Conservation (phyloP, 805 yeast genomes). For the Nakazawaea siamensis region DNA sequence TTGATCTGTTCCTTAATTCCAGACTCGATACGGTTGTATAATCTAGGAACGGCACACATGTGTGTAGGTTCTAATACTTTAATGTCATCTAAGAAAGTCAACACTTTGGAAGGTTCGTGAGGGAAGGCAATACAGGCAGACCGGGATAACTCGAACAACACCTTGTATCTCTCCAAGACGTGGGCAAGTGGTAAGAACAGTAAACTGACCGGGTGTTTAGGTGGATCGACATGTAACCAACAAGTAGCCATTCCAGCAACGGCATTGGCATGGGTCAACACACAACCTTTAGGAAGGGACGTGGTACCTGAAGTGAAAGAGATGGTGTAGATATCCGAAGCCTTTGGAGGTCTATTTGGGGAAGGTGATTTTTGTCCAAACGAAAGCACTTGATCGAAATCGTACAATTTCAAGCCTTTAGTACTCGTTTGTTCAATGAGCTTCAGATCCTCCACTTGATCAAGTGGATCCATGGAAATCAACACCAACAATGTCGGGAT, state of each 20-base stretch:
- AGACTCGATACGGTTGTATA: slow-evolving; percentile 54
- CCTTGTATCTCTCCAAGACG: slow-evolving; percentile 39
- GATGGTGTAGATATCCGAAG: slow-evolving; percentile 48
- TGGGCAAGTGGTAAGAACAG: slow-evolving; percentile 54
- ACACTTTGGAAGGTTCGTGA: slow-evolving; percentile 27
- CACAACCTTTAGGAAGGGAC: slow-evolving; percentile 70
- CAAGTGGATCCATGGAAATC: slow-evolving; percentile 46
- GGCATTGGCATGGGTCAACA: slow-evolving; percentile 41
- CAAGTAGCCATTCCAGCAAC: slow-evolving; percentile 35
- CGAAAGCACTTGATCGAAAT: slow-evolving; percentile 23
- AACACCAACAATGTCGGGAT: slow-evolving; percentile 33
- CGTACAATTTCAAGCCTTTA: slow-evolving; percentile 12
- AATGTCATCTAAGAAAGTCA: slow-evolving; percentile 49
- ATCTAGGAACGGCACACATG: slow-evolving; percentile 58
- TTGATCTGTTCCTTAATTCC: slow-evolving; percentile 43
- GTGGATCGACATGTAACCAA: slow-evolving; percentile 22
- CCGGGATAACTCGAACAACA: slow-evolving; percentile 3
- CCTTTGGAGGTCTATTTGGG: slow-evolving; percentile 35
- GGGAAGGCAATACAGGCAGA: slow-evolving; percentile 39
- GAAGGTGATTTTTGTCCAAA: slow-evolving; percentile 24
- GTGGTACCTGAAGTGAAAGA: slow-evolving; percentile 75
- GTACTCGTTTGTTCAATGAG: not conserved
- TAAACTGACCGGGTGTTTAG: slow-evolving; percentile 21
- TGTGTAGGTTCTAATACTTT: slow-evolving; percentile 44
- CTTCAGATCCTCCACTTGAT: not conserved